phyloP scores from a whole-genome alignment of 1,139 yeast genomes.

The Arxiozyma telluris region DNA sequence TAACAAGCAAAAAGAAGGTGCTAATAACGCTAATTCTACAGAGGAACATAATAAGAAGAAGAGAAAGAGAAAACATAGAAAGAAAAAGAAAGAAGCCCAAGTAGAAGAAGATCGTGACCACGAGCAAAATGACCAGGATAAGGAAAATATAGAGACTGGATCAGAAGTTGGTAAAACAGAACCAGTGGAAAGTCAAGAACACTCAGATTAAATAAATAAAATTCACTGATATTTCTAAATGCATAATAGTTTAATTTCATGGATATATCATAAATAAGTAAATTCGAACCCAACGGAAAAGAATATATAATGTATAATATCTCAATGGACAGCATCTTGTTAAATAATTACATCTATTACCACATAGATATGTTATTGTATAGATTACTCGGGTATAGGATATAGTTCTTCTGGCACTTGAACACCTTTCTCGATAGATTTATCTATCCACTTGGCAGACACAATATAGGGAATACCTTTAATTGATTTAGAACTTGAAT shows the following conservation, averaged over 20 bases:
- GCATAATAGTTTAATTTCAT: no score
- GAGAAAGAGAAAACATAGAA: constrained; percentile 21
- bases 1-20: constrained; percentile 38
- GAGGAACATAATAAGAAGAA: constrained; percentile 8
- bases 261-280: background rate
- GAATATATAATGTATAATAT: background rate
- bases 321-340: no score
- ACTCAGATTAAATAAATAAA: background rate
- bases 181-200: background rate
- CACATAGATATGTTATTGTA: background rate
- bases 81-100: background rate
- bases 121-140: background rate
- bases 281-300: background rate
- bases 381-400: constrained; percentile 11
- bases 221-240: no score
- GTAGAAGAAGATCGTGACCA: background rate
- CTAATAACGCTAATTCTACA: background rate
- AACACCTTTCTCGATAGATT: constrained; percentile 34
- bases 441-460: constrained; percentile 35
- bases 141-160: background rate
- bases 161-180: background rate
- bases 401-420: constrained; percentile 41
- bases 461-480: constrained; percentile 43
- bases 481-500: constrained; percentile 12
- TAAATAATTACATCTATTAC: background rate